Evolutionary conservation across 192 early-diverging fungal species (phyloP).

Genomic region (Coemansia sp.): DNA sequence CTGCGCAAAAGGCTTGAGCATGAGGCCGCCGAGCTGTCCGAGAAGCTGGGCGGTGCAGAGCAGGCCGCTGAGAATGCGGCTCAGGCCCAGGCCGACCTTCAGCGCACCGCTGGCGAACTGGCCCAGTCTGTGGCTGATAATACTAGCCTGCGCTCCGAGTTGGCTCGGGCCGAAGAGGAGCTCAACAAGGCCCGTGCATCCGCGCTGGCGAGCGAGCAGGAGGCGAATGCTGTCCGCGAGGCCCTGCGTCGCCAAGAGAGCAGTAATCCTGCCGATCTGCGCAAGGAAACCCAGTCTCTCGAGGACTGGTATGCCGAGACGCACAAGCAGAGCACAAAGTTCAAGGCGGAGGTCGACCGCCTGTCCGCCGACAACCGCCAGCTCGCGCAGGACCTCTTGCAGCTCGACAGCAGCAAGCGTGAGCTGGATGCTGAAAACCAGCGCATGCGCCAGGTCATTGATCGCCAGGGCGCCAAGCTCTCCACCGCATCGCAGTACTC

Average conservation of each 20-base stretch:
- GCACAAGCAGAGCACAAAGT: slow-evolving; percentile 32
- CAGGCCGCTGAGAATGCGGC: slow-evolving; percentile 9
- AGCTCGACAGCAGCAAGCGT: slow-evolving; percentile 26
- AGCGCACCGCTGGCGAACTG: slow-evolving; percentile 18
- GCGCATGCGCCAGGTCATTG: slow-evolving; percentile 23
- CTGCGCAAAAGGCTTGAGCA: slow-evolving; percentile 47
- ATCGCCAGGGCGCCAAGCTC: slow-evolving; percentile 23
- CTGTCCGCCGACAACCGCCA: slow-evolving; percentile 54
- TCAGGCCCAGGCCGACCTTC: slow-evolving; percentile 22
- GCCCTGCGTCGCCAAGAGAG: slow-evolving; percentile 34
- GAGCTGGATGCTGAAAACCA: slow-evolving; percentile 25
- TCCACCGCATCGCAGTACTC: slow-evolving; percentile 19
- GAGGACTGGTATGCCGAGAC: slow-evolving; percentile 50
- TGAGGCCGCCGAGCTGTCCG: slow-evolving; percentile 17
- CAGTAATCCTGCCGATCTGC: slow-evolving; percentile 42
- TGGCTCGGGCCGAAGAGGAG: slow-evolving; percentile 40
- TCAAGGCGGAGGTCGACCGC: slow-evolving; percentile 34
- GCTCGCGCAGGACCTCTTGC: slow-evolving; percentile 28
- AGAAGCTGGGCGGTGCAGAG: slow-evolving; percentile 27
- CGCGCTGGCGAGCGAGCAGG: slow-evolving; percentile 32
- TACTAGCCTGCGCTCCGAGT: slow-evolving; percentile 23
- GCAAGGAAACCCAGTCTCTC: slow-evolving; percentile 35
- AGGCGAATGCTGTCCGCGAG: slow-evolving; percentile 34
- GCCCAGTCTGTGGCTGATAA: slow-evolving; percentile 16
- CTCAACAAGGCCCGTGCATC: slow-evolving; percentile 35